Conservation (phyloP, 2,329 filamentous ascomycete species). For the Tolypocladium pustulatum region DNA sequence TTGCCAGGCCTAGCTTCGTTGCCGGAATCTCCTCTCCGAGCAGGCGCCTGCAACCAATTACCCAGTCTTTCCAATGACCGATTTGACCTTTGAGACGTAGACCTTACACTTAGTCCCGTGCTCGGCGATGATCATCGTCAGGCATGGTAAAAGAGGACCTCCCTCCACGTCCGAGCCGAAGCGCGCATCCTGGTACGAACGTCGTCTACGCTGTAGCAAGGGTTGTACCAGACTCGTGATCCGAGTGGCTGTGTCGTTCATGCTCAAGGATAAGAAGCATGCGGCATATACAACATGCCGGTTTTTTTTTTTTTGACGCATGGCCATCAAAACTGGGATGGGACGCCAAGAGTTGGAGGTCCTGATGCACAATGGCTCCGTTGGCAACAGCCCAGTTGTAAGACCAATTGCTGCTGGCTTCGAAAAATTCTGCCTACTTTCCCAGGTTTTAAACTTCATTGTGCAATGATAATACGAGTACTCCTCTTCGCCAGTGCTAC, state of each 20-base stretch:
- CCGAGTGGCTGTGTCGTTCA: background rate
- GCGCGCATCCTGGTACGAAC: background rate
- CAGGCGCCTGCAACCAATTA: background rate
- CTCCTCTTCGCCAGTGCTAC: background rate
- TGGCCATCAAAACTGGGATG: background rate
- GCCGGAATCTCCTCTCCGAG: background rate
- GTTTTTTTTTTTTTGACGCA: no score
- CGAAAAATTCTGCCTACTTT: background rate
- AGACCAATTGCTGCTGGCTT: background rate
- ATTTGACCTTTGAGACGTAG: background rate
- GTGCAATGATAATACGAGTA: background rate
- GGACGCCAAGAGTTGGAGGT: background rate
- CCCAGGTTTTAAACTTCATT: background rate
- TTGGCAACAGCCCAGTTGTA: background rate
- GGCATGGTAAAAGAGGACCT: background rate
- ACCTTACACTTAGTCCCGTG: background rate
- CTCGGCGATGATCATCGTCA: background rate
- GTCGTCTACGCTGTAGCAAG: background rate
- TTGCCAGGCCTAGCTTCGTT: background rate
- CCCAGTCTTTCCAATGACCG: background rate
- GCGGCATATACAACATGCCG: background rate
- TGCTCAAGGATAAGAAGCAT: background rate
- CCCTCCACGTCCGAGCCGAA: background rate
- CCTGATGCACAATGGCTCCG: background rate
- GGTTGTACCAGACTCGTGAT: background rate